A percentile compares a stretch with the other conserved stretches of the same genome.
Conservation (phyloP, 2,329 filamentous ascomycete species). For the Beauveria varroae region DNA sequence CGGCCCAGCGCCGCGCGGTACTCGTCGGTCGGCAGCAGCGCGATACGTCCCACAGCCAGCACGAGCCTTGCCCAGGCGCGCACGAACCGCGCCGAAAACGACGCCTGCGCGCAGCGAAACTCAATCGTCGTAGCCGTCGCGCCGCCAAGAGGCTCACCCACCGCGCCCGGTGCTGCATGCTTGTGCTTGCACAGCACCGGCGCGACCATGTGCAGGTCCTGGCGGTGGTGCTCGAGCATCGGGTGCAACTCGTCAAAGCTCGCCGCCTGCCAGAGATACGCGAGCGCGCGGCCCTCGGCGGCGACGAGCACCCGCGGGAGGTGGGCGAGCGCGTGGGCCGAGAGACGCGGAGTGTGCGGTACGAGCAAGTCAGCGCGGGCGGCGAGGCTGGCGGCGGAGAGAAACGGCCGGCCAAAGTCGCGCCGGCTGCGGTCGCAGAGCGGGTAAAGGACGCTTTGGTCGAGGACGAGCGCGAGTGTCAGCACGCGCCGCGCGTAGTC, state of each 20-base stretch:
- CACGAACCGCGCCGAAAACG: slow-evolving; percentile 11
- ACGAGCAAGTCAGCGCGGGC: background rate
- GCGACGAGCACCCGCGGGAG: background rate
- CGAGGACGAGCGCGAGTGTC: slow-evolving; percentile 49
- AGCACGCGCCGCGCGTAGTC: slow-evolving; percentile 74
- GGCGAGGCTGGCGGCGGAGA: background rate
- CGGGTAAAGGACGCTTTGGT: slow-evolving; percentile 13
- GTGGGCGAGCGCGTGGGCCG: background rate
- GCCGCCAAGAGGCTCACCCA: background rate
- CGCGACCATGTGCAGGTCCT: background rate
- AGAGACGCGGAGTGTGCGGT: background rate
- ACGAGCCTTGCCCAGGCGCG: slow-evolving; percentile 13
- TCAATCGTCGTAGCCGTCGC: slow-evolving; percentile 11
- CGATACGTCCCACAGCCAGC: slow-evolving; percentile 12
- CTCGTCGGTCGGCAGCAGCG: slow-evolving; percentile 6
- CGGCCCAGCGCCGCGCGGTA: slow-evolving; percentile 4
- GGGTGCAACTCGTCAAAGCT: background rate
- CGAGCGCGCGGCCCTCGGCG: background rate
- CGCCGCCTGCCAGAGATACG: background rate
- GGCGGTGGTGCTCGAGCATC: background rate
- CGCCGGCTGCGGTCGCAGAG: slow-evolving; percentile 5
- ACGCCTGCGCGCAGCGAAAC: slow-evolving; percentile 15
- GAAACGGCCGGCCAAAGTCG: background rate
- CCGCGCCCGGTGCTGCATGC: background rate
- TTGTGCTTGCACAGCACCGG: background rate